Evolutionary conservation across 2,329 filamentous ascomycete genomes (phyloP), one percentile per base, ranked within the genome.

Genomic region (Trichoderma sp.): DNA sequence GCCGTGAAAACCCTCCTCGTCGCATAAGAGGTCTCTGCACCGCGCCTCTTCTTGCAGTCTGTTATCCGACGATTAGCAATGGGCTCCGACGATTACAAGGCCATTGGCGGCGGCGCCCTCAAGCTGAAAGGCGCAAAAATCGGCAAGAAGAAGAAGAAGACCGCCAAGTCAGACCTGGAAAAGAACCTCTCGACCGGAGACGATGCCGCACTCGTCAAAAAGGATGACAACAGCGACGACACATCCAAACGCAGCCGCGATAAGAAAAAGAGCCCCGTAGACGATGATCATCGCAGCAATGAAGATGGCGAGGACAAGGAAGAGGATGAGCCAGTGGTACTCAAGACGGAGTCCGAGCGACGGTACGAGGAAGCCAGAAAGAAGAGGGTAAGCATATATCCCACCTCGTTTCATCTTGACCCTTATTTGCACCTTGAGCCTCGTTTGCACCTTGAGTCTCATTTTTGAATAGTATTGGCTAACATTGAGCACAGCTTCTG

Each of bases 311-410:
- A 80, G 50, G 80, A 81, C 17, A 78, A 80, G 0, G 77, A 80
- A 1, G 77, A 78, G 0, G 78, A 78, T 15, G 74, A 55, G 75
- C 74, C 73, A n/a, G 77, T 73, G 70, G 76, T 79, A 68, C 81
- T 79, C 73, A 97, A 97, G 85, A 98, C 95, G 0, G 94, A 97
- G 74, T 90, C 95, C 1, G 94, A 99, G 83, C 86, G 87, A 75
- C 87, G 90, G 58, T 89, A 96, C 77, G 93, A 97, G 75, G 95
- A 98, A 83, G 87, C 88, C 76, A 89, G 92, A 80, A 88, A 90
- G 80, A 96, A 94, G 83, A 88, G 93, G 85, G 93, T 93, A 86
- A 73, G 90, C 7, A 34, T 34, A 26, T 3, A 4, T 26, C 26
- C 26, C 4, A n/a, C n/a, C n/a, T n/a, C n/a, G n/a, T n/a, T n/a